Evolutionary conservation across 2,329 filamentous ascomycete genomes (phyloP).

Genomic region (Anisogramma anomala): DNA sequence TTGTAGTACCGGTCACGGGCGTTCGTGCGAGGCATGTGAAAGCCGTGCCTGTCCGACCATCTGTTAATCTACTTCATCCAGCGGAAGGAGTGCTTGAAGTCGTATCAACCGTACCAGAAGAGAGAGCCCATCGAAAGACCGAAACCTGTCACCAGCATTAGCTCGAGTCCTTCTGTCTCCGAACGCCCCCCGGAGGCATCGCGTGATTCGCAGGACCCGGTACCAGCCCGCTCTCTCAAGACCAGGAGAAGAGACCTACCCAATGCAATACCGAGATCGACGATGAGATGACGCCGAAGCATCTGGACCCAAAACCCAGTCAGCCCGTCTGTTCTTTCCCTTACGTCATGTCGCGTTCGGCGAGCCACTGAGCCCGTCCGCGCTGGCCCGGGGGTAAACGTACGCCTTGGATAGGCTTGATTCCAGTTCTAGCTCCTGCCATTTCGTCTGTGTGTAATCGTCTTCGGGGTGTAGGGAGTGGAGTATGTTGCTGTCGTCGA

Average conservation of each 20-base stretch:
- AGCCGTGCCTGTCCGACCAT: conserved; percentile 41
- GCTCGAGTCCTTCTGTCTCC: conserved; percentile 17
- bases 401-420: conserved; percentile 50
- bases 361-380: background rate
- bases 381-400: conserved; percentile 22
- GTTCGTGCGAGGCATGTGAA: conserved; percentile 48
- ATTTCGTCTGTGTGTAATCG: conserved; percentile 28
- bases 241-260: conserved; percentile 31
- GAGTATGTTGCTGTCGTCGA: conserved; percentile 9
- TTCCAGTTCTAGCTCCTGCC: conserved; percentile 25
- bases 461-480: conserved; percentile 10
- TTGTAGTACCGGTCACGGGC: conserved; percentile 47
- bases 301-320: conserved; percentile 33
- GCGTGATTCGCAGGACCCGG: background rate
- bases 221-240: background rate
- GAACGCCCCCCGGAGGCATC: too few relatives aligned
- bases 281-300: conserved; percentile 47
- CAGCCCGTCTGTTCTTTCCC: conserved; percentile 20
- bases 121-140: conserved; percentile 43
- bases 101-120: conserved; percentile 40
- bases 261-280: conserved; percentile 43
- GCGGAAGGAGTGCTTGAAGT: background rate
- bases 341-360: background rate
- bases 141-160: conserved; percentile 33
- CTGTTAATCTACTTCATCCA: background rate